Evolutionary conservation across 805 yeast species (phyloP).

Genomic region (Saccharomycopsis microspora): DNA sequence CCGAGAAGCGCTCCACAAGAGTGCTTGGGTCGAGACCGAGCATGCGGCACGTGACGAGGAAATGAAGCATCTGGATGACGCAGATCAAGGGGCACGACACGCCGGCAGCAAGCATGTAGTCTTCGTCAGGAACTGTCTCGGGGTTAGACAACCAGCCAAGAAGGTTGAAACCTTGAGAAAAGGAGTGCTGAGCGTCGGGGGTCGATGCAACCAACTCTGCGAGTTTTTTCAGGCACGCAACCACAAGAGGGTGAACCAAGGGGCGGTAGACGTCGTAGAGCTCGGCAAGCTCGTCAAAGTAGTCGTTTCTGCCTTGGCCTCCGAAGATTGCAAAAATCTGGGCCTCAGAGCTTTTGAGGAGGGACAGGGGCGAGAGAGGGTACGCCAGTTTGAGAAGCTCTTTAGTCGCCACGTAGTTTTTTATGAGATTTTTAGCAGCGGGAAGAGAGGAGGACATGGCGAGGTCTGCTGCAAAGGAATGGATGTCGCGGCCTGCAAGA

Average conservation of each 20-base stretch:
- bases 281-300: conserved; percentile 91
- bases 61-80: conserved; percentile 89
- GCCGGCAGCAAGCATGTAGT: conserved; percentile 82
- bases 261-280: conserved; percentile 68
- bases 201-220: conserved; percentile 58
- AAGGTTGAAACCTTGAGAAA: conserved; percentile 87
- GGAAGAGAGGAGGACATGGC: conserved; percentile 47
- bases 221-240: conserved; percentile 57
- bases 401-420: conserved; percentile 63
- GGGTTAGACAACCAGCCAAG: conserved; percentile 79
- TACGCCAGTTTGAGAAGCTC: conserved; percentile 37
- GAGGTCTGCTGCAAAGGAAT: conserved; percentile 62
- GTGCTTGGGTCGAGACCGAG: conserved; percentile 87
- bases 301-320: conserved; percentile 99
- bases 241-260: conserved; percentile 59
- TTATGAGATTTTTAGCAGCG: conserved; percentile 66
- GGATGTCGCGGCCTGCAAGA: conserved; percentile 71
- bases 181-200: conserved; percentile 30
- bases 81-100: conserved; percentile 96
- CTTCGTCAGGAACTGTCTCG: conserved; percentile 79
- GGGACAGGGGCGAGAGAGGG: conserved; percentile 40
- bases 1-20: conserved; percentile 53
- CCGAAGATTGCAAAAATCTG: conserved; percentile 82
- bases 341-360: conserved; percentile 47
- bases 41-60: conserved; percentile 74